Base-by-base conservation (phyloP, 2,329 filamentous ascomycete genomes). In the Stylonectria norvegica region DNA sequence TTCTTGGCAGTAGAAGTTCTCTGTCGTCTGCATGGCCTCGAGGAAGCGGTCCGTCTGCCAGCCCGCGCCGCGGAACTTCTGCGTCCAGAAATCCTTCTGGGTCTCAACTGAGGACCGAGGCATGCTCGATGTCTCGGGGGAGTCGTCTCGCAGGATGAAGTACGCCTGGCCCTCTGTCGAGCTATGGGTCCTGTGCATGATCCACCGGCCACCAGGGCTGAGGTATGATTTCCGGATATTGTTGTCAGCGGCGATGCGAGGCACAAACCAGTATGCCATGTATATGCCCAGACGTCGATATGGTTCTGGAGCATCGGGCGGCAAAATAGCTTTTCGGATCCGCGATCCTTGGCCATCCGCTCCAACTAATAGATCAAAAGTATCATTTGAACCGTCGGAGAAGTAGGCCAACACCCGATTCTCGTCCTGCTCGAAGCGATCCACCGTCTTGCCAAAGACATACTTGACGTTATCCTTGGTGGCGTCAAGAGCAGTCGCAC, bases 321-420 rank as follows among this genome's bases (percentile, higher is more conserved):
- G 59, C 1, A 72, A 48, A 47, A 73, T 67, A 34, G 65, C 62
- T 33, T 57, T 66, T 14, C 75, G 66, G 3, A 70, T 70, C 20
- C 64, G 67, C 1, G 76, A 80, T 5, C 68, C 62, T 30, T 73
- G 67, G 0, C 78, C 78, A 42, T 81, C 78, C 3, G 76, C 75
- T 5, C 71, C 76, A 29, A 81, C 68, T 1, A 81, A 47, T 0
- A 81, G 52, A 48, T 80, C 76, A 34, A 66, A 81, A 1, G 50
- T 55, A 7, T 67, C 64, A 0, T 49, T 59, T 9, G 55, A 56
- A 2, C 72, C 72, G 40, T 76, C 63, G 2, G 61, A 60, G 38
- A 80, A 68, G 3, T 48, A 40, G 0, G 70, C 68, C 3, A 59
- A 45, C 0, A 75, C 66, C 2, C 42, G 31, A 2, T 59, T 34